Percentiles rank a stretch among this genome's conserved stretches.
These are phyloP conservation scores for Eutrema yunnanense DNA, from an alignment of 345 rosid genomes.

Conservation along the genomic window DNA sequence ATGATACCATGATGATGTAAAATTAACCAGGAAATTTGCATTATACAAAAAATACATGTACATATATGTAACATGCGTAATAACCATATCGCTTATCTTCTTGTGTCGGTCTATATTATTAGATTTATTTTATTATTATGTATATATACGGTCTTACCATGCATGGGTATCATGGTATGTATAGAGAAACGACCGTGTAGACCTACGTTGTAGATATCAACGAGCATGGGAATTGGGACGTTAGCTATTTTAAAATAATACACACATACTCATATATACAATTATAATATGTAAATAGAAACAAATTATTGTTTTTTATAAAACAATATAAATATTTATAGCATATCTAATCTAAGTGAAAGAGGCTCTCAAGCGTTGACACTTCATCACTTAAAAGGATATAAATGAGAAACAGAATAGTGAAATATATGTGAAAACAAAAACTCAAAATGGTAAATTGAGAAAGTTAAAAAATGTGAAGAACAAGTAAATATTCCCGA, in stretches of 20 bases:
- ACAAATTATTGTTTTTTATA: neutral
- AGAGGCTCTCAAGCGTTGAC: no score
- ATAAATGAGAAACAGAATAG: no score
- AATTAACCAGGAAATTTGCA: neutral
- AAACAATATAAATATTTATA: neutral
- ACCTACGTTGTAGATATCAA: slow-evolving; percentile 1
- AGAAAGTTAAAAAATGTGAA: no score
- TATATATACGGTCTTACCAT: neutral
- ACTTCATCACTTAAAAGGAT: no score
- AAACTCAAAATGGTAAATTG: no score
- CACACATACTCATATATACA: neutral
- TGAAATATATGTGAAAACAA: no score
- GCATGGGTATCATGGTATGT: slow-evolving; percentile 18
- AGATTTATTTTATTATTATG: neutral
- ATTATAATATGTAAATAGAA: neutral
- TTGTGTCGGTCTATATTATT: slow-evolving; percentile 17
- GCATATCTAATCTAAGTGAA: no score
- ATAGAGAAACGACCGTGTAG: neutral
- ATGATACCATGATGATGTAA: neutral
- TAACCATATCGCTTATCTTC: slow-evolving; percentile 6
- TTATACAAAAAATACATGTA: neutral
- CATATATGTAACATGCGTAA: slow-evolving; percentile 11
- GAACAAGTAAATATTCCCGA: no score
- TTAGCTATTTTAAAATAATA: neutral
- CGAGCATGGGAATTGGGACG: slow-evolving; percentile 20